A percentile compares a stretch with the other conserved stretches of the same genome.
These are phyloP conservation scores for Atkinsonella hypoxylon DNA, from an alignment of 2,329 filamentous ascomycete genomes.

Conservation along the genomic window DNA sequence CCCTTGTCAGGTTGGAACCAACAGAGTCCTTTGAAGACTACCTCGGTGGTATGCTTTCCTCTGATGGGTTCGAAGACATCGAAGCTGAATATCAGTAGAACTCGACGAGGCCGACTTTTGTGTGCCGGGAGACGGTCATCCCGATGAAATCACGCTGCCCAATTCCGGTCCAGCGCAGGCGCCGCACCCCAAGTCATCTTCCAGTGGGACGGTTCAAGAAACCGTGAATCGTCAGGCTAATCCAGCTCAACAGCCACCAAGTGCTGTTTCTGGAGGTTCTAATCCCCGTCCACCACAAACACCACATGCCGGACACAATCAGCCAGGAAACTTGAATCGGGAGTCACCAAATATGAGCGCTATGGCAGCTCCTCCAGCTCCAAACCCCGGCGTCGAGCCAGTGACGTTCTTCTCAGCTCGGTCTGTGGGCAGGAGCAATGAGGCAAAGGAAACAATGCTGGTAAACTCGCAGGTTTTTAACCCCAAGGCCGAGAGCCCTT, in stretches of 20 bases:
- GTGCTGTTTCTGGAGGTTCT: slow-evolving; percentile 10
- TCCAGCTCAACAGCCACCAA: slow-evolving; percentile 1
- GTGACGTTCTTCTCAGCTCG: slow-evolving; percentile 8
- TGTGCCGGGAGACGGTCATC: slow-evolving; percentile 56
- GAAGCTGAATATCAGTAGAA: slow-evolving; percentile 36
- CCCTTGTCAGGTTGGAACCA: slow-evolving; percentile 19
- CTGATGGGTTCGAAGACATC: slow-evolving; percentile 23
- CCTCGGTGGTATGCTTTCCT: slow-evolving; percentile 33
- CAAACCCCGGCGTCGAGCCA: slow-evolving; percentile 14
- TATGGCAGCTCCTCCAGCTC: slow-evolving; percentile 35
- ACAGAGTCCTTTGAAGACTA: slow-evolving; percentile 40
- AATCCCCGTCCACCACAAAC: slow-evolving; percentile 19
- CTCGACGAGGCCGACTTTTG: slow-evolving; percentile 70
- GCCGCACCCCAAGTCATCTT: slow-evolving; percentile 9
- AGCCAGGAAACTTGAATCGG: slow-evolving; percentile 6
- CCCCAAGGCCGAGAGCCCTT: slow-evolving; percentile 65
- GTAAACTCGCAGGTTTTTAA: slow-evolving; percentile 46
- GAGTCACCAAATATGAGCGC: slow-evolving; percentile 12
- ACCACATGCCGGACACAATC: slow-evolving; percentile 18
- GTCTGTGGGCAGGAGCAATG: slow-evolving; percentile 18
- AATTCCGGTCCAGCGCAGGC: slow-evolving; percentile 13
- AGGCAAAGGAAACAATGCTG: slow-evolving; percentile 20
- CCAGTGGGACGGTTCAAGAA: slow-evolving; percentile 13
- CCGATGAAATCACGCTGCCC: slow-evolving; percentile 60
- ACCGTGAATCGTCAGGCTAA: neutral